Conservation (phyloP, 2,329 filamentous ascomycete species). For the Cladosporium colombiae region DNA sequence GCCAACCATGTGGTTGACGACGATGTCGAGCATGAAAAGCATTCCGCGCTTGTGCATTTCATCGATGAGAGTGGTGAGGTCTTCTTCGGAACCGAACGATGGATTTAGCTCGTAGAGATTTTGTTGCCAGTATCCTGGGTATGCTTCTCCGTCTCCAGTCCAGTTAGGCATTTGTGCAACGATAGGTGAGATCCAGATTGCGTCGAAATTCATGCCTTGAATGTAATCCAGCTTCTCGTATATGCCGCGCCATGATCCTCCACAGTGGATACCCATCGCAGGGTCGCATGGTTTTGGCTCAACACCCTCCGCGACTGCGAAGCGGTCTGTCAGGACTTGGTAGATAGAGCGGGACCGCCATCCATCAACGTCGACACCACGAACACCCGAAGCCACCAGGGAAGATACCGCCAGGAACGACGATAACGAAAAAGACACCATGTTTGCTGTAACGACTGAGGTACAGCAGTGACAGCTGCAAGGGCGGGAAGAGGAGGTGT, state of each 20-base stretch:
- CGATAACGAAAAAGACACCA: constrained; percentile 16
- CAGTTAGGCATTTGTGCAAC: constrained; percentile 30
- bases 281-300: constrained; percentile 48
- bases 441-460: constrained; percentile 18
- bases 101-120: constrained; percentile 47
- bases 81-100: constrained; percentile 46
- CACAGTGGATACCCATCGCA: constrained; percentile 36
- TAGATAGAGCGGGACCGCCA: constrained; percentile 52
- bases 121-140: constrained; percentile 48
- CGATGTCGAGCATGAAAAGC: constrained; percentile 50
- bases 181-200: constrained; percentile 40
- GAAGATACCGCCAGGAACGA: constrained; percentile 11
- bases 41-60: constrained; percentile 47
- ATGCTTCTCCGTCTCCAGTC: constrained; percentile 37
- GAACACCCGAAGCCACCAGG: constrained; percentile 8
- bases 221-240: constrained; percentile 43
- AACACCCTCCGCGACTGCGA: constrained; percentile 51
- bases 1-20: constrained; percentile 43
- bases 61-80: constrained; percentile 43
- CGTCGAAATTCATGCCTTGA: constrained; percentile 46
- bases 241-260: constrained; percentile 41
- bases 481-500: constrained; percentile 15
- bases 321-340: constrained; percentile 60
- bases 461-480: constrained; percentile 18
- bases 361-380: constrained; percentile 28